Evolutionary conservation across 768 basidiomycete species (phyloP).

Genomic region (button mushroom (Agaricus bisporus)): DNA sequence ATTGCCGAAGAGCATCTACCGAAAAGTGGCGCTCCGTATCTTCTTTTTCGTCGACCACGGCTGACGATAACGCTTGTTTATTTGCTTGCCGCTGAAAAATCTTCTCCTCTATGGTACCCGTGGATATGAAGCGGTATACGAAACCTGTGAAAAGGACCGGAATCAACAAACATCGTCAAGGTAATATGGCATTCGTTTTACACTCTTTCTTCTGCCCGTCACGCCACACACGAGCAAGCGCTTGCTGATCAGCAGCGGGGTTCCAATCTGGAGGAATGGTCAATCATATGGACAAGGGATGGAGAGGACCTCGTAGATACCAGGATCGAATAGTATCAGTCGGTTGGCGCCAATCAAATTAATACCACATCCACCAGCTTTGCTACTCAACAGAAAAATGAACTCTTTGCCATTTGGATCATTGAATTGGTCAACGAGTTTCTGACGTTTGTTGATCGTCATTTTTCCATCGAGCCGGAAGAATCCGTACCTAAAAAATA

Average conservation of each 20-base stretch:
- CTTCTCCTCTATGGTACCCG: constrained; percentile 98
- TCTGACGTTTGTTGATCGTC: constrained; percentile 87
- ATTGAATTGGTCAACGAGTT: constrained; percentile 95
- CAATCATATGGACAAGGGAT: not conserved
- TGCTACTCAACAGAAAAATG: constrained; percentile 89
- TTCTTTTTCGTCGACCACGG: constrained; percentile 97
- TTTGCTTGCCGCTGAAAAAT: constrained; percentile 97
- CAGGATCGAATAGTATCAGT: constrained; percentile 92
- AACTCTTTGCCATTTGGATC: constrained; percentile 91
- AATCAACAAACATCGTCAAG: not conserved
- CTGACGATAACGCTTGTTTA: constrained; percentile 94
- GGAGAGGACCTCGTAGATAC: constrained; percentile 29
- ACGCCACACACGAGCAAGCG: constrained; percentile 97
- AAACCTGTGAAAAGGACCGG: constrained; percentile 53
- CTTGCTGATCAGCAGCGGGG: constrained; percentile 97
- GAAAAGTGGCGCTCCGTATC: constrained; percentile 96
- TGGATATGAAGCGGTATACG: constrained; percentile 96
- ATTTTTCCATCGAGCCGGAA: constrained; percentile 95
- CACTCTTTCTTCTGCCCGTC: constrained; percentile 99
- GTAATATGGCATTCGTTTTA: constrained; percentile 28
- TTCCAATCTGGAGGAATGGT: constrained; percentile 76
- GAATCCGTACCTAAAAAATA: constrained; percentile 66
- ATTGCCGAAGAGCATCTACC: constrained; percentile 76
- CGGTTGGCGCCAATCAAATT: constrained; percentile 96
- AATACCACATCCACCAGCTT: constrained; percentile 95